A percentile compares a stretch with the other conserved stretches of the same genome.
Conservation (phyloP, 768 basidiomycete genomes). For the Rhizopogon vulgaris region DNA sequence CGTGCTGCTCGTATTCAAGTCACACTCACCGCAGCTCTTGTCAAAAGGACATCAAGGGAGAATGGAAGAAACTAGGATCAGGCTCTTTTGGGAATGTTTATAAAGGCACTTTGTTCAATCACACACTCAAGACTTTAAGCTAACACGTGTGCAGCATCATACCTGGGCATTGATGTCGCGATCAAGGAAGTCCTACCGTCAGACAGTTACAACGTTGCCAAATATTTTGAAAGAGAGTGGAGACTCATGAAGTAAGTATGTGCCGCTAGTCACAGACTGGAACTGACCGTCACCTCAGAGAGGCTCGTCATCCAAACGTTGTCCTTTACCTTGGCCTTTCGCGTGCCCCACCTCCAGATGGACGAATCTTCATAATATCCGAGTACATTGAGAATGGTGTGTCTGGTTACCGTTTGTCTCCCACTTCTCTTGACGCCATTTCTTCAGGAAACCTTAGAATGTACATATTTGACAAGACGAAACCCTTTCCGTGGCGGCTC, state of each 20-base stretch:
- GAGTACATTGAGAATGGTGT: constrained; percentile 86
- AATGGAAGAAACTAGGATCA: constrained; percentile 87
- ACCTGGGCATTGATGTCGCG: constrained; percentile 94
- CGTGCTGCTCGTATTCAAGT: constrained; percentile 13
- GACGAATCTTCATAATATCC: constrained; percentile 90
- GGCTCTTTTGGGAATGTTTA: constrained; percentile 92
- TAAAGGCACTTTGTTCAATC: constrained; percentile 47
- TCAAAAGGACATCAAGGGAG: constrained; percentile 73
- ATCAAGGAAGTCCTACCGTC: constrained; percentile 95
- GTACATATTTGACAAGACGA: constrained; percentile 82
- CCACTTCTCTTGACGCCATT: neutral
- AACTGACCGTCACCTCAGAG: constrained; percentile 29
- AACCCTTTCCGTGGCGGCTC: constrained; percentile 89
- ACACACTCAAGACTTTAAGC: constrained; percentile 1
- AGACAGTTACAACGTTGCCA: constrained; percentile 87
- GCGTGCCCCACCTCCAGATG: constrained; percentile 68
- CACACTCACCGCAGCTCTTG: constrained; percentile 3
- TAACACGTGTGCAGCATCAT: constrained; percentile 49
- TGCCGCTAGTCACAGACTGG: constrained; percentile 1
- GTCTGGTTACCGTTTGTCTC: neutral
- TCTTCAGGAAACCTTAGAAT: constrained; percentile 65
- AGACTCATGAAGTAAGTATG: constrained; percentile 75
- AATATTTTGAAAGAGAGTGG: constrained; percentile 99
- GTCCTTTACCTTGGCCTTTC: constrained; percentile 90
- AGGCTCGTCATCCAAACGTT: constrained; percentile 88